These are phyloP conservation scores for Nicotiana benthamiana DNA, from an alignment of 257 asterid species.

Conservation along the genomic window DNA sequence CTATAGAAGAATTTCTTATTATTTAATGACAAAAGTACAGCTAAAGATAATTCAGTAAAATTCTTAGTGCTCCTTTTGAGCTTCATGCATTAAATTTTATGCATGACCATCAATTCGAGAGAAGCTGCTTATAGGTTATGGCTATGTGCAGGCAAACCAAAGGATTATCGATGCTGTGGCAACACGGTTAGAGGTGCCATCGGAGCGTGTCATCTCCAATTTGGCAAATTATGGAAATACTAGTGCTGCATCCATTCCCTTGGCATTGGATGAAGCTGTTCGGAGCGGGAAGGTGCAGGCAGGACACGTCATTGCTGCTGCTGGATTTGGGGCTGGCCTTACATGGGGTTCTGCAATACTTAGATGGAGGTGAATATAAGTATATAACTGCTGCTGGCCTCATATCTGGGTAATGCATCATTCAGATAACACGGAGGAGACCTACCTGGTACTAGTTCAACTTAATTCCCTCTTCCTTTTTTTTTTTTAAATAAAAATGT, in stretches of 20 bases:
- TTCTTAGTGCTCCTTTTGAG: too few species aligned
- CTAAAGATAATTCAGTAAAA: too few species aligned
- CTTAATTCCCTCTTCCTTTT: too few species aligned
- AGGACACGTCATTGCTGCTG: conserved; percentile 76
- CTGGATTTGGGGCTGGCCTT: conserved; percentile 97
- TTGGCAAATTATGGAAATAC: conserved; percentile 84
- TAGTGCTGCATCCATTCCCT: conserved; percentile 85
- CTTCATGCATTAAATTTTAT: too few species aligned
- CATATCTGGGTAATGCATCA: too few species aligned
- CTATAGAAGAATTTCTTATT: too few species aligned
- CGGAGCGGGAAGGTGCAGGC: conserved; percentile 66
- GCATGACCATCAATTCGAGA: not conserved
- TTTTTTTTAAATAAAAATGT: too few species aligned
- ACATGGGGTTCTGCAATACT: conserved; percentile 88
- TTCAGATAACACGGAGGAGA: too few species aligned
- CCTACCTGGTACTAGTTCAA: too few species aligned
- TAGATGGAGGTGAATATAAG: conserved; percentile 64
- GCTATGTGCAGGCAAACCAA: conserved; percentile 66
- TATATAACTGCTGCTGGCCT: not conserved
- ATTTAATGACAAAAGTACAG: too few species aligned
- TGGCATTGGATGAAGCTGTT: conserved; percentile 90
- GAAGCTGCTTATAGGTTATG: too few species aligned
- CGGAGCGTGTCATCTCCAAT: conserved; percentile 78
- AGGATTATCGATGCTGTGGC: conserved; percentile 88
- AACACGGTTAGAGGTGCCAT: conserved; percentile 50